Percentiles rank a stretch among this genome's conserved stretches.
Conservation (phyloP, 352 stramenopile genomes). For the Elongisporangium anandrum region DNA sequence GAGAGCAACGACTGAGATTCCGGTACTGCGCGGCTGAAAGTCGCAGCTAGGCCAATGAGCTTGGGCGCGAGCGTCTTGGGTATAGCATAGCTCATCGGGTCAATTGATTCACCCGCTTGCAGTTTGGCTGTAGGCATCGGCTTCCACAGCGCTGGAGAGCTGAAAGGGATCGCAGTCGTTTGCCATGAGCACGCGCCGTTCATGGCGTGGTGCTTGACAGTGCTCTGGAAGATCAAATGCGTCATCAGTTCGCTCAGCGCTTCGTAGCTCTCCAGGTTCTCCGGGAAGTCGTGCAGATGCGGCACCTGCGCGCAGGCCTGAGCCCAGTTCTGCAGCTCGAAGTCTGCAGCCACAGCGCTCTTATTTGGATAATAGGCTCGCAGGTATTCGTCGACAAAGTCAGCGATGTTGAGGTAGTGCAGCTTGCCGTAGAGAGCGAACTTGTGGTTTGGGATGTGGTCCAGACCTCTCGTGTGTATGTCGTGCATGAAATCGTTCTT, state of each 20-base stretch:
- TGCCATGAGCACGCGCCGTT: conserved; percentile 39
- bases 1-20: no score
- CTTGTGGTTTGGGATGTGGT: conserved; percentile 17
- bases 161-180: conserved; percentile 20
- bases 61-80: no score
- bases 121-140: conserved; percentile 14
- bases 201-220: conserved; percentile 42
- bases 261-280: conserved; percentile 9
- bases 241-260: conserved; percentile 21
- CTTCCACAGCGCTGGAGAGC: conserved; percentile 15
- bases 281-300: conserved; percentile 28
- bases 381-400: conserved; percentile 38
- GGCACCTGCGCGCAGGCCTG: conserved; percentile 14
- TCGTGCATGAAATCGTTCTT: conserved; percentile 16
- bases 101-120: no score
- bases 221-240: conserved; percentile 33
- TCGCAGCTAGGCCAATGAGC: no score
- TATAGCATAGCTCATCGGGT: no score
- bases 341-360: conserved; percentile 14
- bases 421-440: conserved; percentile 16
- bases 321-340: conserved; percentile 44
- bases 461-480: conserved; percentile 15
- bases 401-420: conserved; percentile 25
- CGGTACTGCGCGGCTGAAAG: no score
- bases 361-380: conserved; percentile 26